phyloP scores from a whole-genome alignment of 495 filamentous ascomycete genomes.

The Penicillium maclennaniae region DNA sequence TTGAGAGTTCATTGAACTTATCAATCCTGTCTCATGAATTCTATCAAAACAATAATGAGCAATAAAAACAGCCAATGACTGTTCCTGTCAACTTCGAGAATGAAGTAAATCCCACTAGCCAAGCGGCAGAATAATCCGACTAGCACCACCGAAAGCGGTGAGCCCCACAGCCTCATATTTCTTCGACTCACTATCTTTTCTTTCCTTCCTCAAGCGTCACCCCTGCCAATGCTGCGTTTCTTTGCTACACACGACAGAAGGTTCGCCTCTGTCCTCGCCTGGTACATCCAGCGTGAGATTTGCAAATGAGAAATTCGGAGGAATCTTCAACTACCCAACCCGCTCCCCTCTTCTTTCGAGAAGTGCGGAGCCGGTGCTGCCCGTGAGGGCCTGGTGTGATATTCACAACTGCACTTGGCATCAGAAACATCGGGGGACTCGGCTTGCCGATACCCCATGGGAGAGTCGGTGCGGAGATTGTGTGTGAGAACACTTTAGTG shows the following conservation, averaged over 20 bases:
- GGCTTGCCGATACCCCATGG: slow-evolving; percentile 57
- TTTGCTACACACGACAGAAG: slow-evolving; percentile 84
- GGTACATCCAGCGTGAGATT: slow-evolving; percentile 18
- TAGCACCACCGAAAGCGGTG: slow-evolving; percentile 11
- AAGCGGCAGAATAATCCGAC: slow-evolving; percentile 4
- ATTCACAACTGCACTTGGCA: slow-evolving; percentile 88
- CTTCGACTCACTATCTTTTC: slow-evolving; percentile 12
- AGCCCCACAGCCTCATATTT: slow-evolving; percentile 12
- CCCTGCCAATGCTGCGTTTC: slow-evolving; percentile 99
- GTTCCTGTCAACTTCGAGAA: neutral
- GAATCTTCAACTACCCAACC: slow-evolving; percentile 74
- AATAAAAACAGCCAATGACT: neutral
- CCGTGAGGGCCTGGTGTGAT: slow-evolving; percentile 91
- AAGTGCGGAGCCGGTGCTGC: slow-evolving; percentile 54
- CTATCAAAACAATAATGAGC: too few relatives aligned
- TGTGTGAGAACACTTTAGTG: slow-evolving; percentile 92
- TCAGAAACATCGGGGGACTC: slow-evolving; percentile 87
- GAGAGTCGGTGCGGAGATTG: slow-evolving; percentile 93
- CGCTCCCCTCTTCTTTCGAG: slow-evolving; percentile 30
- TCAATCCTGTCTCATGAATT: too few relatives aligned
- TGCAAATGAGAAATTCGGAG: slow-evolving; percentile 99
- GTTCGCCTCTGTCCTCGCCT: slow-evolving; percentile 26
- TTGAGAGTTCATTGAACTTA: neutral
- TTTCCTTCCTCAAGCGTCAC: slow-evolving; percentile 68
- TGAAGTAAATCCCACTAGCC: neutral